Conservation (phyloP, 805 yeast genomes). For the Clavispora vitiphila region DNA sequence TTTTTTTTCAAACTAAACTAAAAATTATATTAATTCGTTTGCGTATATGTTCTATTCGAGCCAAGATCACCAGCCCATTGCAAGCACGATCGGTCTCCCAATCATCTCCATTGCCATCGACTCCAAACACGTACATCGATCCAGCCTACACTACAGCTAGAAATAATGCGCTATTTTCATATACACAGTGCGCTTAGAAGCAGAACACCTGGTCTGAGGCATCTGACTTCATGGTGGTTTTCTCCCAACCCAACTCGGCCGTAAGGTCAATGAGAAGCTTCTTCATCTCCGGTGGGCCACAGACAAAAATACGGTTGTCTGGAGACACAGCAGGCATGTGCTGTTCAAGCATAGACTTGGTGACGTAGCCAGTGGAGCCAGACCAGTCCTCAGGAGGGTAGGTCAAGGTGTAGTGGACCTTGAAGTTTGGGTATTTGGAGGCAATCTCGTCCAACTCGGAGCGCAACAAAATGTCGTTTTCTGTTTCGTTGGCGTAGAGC, state of each 20-base stretch:
- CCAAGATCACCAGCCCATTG: too few relatives aligned
- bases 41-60: too few relatives aligned
- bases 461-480: constrained; percentile 67
- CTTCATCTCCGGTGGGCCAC: constrained; percentile 75
- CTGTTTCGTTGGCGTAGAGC: constrained; percentile 70
- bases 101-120: too few relatives aligned
- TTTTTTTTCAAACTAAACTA: too few relatives aligned
- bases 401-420: constrained; percentile 54
- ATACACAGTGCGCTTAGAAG: constrained; percentile 27
- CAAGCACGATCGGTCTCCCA: too few relatives aligned
- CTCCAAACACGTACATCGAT: neutral
- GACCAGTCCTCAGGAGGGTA: constrained; percentile 49
- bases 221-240: constrained; percentile 40
- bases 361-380: constrained; percentile 56
- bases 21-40: too few relatives aligned
- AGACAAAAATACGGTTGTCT: constrained; percentile 57
- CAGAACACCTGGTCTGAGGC: constrained; percentile 57
- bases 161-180: neutral
- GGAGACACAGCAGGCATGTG: constrained; percentile 47
- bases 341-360: constrained; percentile 50
- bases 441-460: constrained; percentile 70
- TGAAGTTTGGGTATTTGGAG: constrained; percentile 56
- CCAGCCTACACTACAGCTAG: neutral
- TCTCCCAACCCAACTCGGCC: constrained; percentile 58
- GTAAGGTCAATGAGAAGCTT: constrained; percentile 45